Base-by-base conservation (phyloP, 2,329 filamentous ascomycete genomes). In the Pseudocercospora musae region DNA sequence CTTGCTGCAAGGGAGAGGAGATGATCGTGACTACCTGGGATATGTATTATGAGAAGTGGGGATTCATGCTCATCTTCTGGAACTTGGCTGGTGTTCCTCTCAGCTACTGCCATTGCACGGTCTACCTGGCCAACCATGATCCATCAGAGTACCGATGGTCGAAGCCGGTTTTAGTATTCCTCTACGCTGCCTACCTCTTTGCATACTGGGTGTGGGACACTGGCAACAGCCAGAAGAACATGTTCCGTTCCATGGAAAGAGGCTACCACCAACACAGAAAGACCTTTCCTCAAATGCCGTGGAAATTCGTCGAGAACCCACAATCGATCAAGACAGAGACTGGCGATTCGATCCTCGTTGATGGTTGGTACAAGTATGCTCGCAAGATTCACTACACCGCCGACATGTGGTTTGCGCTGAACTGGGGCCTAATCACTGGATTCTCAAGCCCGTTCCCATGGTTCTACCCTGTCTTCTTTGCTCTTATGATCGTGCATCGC, bases 11-110 rank as follows among this genome's bases (percentile, higher is more conserved):
- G 81, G 93, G 90, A 53, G 92, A 96, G 78, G 91, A 96, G 78
- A 85, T 92, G 74, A 96, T 96, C 76, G 85, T 92, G 62, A 90
- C 90, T 8, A 95, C 91, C 55, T 96, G 92, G 87, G 92, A 96
- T 73, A 96, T 96, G 89, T 96, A 96, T 82, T 94, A 92, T 72
- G 92, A 96, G 82, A 96, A 96, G 80, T 93, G 91, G 86, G 92
- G 92, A 57, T 96, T 96, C 82, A 96, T 96, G 92, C 85, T 96
- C 69, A 96, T 96, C 77, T 96, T 96, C 85, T 96, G 92, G 92
- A 96, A 96, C 78, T 82, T 96, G 75, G 92, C 92, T 52, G 92
- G 92, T 69, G 92, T 96, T 25, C 92, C 92, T 13, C 83, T 96
- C 57, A 92, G 88, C 59, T 96, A 96, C 84, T 96, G 92, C 81